Base-by-base conservation (phyloP, 2,329 filamentous ascomycete genomes). In the Nigrospora oryzae region DNA sequence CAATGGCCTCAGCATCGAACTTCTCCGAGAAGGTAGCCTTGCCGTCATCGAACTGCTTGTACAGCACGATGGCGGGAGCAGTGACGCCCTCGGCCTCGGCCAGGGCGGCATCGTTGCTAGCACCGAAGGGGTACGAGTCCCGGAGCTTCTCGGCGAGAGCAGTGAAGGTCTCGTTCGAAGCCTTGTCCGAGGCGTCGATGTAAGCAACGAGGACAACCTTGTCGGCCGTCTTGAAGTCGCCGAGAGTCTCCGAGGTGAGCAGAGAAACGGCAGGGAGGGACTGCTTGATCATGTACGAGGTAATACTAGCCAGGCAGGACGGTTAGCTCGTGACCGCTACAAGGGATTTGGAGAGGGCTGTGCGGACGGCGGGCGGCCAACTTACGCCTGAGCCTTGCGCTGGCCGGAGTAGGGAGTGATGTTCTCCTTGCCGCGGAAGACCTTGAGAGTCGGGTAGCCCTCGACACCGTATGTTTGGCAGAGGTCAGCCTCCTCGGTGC, bases 31-130 rank as follows among this genome's bases (percentile, higher is more conserved):
- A 95, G 57, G 83, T 74, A 58, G 82, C 81, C 81, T 95, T 96
- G 73, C 90, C 89, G 74, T 97, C 91, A 62, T 98, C 93, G 61
- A 97, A 98, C 49, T 84, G 77, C 81, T 98, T 97, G 84, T 97
- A 97, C 48, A 98, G 81, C 53, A 96, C 87, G 53, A 98, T 73
- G 46, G 86, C 83, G 52, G 93, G 93, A 60, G 85, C 81, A 65
- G 83, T 85, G 64, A 95, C 88, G 56, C 86, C 90, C 74, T 95
- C 93, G 40, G 86, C 84, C 77, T 95, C 83, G 59, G 93, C 89
- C 53, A 97, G 73, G 46, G 77, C 80, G 51, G 83, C 83, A 62
- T 97, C 93, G 65, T 78, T 88, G 66, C 84, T 86, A 50, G 86
- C 83, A 60, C 88, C 93, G 65, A 98, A 98, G 56, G 95, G 84